Percentiles rank a stretch among this genome's conserved stretches.
Evolutionary conservation across 257 asterid species (phyloP).

Genomic region (Solanum appendiculatum): DNA sequence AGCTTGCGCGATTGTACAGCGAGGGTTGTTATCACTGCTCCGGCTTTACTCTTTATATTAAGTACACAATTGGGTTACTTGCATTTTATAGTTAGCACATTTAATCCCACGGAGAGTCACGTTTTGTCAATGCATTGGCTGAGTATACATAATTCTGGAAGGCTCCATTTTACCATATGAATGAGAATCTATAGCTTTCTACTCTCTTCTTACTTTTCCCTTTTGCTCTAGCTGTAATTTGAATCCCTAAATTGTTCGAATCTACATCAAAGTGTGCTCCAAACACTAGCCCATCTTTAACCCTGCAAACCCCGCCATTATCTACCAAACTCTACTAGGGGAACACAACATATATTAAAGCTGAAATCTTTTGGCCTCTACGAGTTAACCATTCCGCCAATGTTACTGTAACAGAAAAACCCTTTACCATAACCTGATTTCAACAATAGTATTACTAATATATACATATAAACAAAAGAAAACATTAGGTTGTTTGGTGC

Average conservation of each 20-base stretch:
- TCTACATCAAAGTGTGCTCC: not conserved
- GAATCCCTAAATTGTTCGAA: not conserved
- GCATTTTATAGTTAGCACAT: not conserved
- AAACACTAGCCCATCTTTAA: too few species aligned
- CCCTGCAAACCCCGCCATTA: not conserved
- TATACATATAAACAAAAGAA: not conserved
- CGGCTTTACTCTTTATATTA: not conserved
- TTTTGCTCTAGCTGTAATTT: not conserved
- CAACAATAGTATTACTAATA: not conserved
- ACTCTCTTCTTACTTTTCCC: not conserved
- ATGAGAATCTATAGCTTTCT: not conserved
- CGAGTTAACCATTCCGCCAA: not conserved
- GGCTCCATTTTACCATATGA: not conserved
- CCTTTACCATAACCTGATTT: not conserved
- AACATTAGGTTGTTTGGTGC: not conserved
- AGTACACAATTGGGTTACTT: not conserved
- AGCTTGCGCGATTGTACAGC: not conserved
- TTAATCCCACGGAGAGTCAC: not conserved
- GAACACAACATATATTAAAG: not conserved
- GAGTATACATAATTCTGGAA: not conserved
- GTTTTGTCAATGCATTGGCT: not conserved
- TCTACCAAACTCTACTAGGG: not conserved
- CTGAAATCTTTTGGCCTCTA: not conserved
- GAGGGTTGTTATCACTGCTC: not conserved
- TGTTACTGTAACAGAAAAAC: not conserved